Percentiles rank a stretch among this genome's conserved stretches.
These are phyloP conservation scores for Barnettozyma hawaiiensis DNA, from an alignment of 1,139 yeast species.

Conservation along the genomic window DNA sequence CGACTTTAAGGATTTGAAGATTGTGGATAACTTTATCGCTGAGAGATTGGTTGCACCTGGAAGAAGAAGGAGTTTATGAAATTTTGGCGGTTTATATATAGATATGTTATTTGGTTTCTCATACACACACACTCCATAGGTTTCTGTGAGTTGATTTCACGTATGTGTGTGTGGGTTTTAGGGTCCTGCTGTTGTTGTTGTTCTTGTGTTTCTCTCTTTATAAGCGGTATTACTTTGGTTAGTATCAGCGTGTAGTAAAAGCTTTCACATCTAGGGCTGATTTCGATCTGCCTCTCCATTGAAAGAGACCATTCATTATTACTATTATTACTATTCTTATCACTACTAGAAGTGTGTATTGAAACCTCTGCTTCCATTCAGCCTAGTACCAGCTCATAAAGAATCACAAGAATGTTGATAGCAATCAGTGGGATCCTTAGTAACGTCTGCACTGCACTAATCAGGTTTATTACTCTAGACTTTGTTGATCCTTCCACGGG, in stretches of 20 bases:
- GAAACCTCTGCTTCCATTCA: slow-evolving; percentile 24
- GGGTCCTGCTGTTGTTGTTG: not conserved
- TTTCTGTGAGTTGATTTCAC: too few relatives aligned
- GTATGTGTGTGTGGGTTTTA: too few relatives aligned
- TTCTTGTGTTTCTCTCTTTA: not conserved
- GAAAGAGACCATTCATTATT: too few relatives aligned
- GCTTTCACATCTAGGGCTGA: too few relatives aligned
- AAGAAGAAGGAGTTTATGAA: not conserved
- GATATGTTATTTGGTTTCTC: too few relatives aligned
- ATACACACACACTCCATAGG: too few relatives aligned
- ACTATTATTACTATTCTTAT: not conserved
- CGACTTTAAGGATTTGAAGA: slow-evolving; percentile 8
- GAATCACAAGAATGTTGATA: slow-evolving; percentile 58
- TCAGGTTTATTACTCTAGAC: slow-evolving; percentile 54
- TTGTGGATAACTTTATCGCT: slow-evolving; percentile 9
- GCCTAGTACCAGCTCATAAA: slow-evolving; percentile 73
- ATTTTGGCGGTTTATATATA: not conserved
- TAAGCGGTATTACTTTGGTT: too few relatives aligned
- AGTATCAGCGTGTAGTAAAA: too few relatives aligned
- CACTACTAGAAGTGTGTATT: too few relatives aligned
- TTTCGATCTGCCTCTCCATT: too few relatives aligned
- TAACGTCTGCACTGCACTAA: slow-evolving; percentile 70
- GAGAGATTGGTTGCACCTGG: slow-evolving; percentile 2
- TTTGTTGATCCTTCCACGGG: slow-evolving; percentile 42
- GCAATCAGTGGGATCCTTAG: slow-evolving; percentile 71